Conservation (phyloP, 225 moss, liverwort and hornwort species). For the Ulota crispa region DNA sequence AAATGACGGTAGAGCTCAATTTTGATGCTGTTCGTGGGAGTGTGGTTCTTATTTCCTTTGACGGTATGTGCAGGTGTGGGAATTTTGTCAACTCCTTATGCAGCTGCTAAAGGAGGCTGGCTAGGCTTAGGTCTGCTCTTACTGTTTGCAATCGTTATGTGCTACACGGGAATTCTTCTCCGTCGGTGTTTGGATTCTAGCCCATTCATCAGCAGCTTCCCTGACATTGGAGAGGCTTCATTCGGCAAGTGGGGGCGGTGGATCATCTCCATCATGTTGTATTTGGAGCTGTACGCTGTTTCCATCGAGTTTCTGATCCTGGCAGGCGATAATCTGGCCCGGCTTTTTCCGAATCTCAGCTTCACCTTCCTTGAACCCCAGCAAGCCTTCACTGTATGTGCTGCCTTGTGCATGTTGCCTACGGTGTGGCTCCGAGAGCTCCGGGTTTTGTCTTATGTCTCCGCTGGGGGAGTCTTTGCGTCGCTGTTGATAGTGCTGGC, state of each 20-base stretch:
- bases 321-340: conserved; percentile 87
- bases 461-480: conserved; percentile 87
- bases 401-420: conserved; percentile 75
- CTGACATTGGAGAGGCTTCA: conserved; percentile 85
- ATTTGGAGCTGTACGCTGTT: conserved; percentile 84
- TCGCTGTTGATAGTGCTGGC: conserved; percentile 53
- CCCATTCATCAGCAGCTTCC: conserved; percentile 55
- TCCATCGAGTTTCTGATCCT: conserved; percentile 85
- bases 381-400: conserved; percentile 52
- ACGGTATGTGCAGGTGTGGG: conserved; percentile 69
- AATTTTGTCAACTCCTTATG: conserved; percentile 90
- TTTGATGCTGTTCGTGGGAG: not conserved
- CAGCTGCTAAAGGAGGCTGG: conserved; percentile 82
- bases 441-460: conserved; percentile 76
- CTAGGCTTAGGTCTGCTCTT: conserved; percentile 58
- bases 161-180: conserved; percentile 82
- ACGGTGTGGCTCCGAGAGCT: conserved; percentile 83
- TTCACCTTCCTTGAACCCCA: conserved; percentile 32
- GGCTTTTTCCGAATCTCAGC: conserved; percentile 60
- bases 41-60: not conserved
- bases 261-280: conserved; percentile 63
- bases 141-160: conserved; percentile 61
- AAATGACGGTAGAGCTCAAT: not conserved
- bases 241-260: conserved; percentile 76
- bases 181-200: conserved; percentile 69